Evolutionary conservation across 2,329 filamentous ascomycete genomes (phyloP), one percentile per base, ranked within the genome.

Genomic region (Fusarium transvaalense): DNA sequence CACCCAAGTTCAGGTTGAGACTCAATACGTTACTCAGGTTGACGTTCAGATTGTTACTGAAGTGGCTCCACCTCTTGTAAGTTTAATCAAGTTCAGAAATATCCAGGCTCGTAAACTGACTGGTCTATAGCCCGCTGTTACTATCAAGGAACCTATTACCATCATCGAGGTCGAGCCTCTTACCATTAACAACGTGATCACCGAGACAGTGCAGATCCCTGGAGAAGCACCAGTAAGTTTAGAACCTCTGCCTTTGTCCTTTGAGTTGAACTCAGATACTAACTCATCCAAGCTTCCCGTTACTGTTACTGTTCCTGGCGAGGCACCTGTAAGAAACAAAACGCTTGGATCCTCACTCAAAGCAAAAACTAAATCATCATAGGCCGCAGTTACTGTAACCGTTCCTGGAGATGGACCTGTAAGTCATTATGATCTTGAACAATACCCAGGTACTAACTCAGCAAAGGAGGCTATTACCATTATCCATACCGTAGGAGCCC

Each of bases 161-260:
- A 37, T 72, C 5, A 63, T 68, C 15, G 53, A 68, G 39, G 58
- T 68, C 9, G 52, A 51, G 3, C 64, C 56, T 29, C 39, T 69
- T 31, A 68, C 47, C 14, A 19, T 51, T 29, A 25, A 38, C 13
- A 27, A 14, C 19, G 34, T 51, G 13, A 51, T 51, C 21, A 51
- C 47, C 14, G 47, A 51, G 34, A 51, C 67, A 10, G 56, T 68
- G 7, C 72, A 67, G 8, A 29, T 72, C 7, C 53, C 59, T 19
- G 68, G 68, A 39, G 54, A 59, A 48, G 68, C 63, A 53, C 61
- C 67, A n/a, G 71, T 74, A 61, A 68, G 68, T 46, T 7, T 19
- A 31, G 6, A 15, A 12, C 17, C 32, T 38, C n/a, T 27, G 17
- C 7, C 15, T 42, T 19, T 10, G 14, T 8, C 15, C 10, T 12